phyloP scores from a whole-genome alignment of 2,329 filamentous ascomycete genomes.

The Penicillium sp. region DNA sequence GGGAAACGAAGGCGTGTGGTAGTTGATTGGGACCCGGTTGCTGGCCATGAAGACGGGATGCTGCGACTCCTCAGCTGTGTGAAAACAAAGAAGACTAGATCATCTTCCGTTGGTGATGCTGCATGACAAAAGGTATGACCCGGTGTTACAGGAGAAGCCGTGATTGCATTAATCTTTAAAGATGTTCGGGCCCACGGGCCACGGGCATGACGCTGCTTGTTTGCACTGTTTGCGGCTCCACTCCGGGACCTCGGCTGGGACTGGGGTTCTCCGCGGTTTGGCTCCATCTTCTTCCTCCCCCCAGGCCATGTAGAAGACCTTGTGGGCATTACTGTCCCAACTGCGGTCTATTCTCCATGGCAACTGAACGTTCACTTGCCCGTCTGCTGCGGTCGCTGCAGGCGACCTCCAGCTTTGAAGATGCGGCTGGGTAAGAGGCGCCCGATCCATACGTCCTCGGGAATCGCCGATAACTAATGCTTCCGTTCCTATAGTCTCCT shows the following conservation, averaged over 20 bases:
- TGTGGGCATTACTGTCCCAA: slow-evolving; percentile 7
- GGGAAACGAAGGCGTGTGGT: slow-evolving; percentile 71
- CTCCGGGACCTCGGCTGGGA: slow-evolving; percentile 34
- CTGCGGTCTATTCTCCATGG: slow-evolving; percentile 42
- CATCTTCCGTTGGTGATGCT: not conserved
- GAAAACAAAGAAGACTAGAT: not conserved
- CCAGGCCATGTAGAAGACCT: slow-evolving; percentile 18
- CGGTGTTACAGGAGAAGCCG: not conserved
- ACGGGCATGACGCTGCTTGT: slow-evolving; percentile 20
- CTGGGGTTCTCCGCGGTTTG: slow-evolving; percentile 33
- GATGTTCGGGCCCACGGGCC: not conserved
- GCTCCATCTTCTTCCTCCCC: slow-evolving; percentile 5
- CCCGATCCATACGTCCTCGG: slow-evolving; percentile 1
- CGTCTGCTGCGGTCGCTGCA: slow-evolving; percentile 62
- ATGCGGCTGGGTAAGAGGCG: slow-evolving; percentile 55
- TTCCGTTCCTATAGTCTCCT: slow-evolving; percentile 46
- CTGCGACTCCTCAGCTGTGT: slow-evolving; percentile 1
- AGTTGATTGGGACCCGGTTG: slow-evolving; percentile 55
- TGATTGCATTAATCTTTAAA: not conserved
- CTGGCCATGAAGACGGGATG: slow-evolving; percentile 26
- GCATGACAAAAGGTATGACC: not conserved
- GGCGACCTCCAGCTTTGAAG: slow-evolving; percentile 57
- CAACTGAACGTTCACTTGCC: slow-evolving; percentile 60
- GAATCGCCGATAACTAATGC: slow-evolving; percentile 16
- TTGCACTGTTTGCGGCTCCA: slow-evolving; percentile 34